Conservation (phyloP, 2,329 filamentous ascomycete genomes). For the Cordyceps farinosa region DNA sequence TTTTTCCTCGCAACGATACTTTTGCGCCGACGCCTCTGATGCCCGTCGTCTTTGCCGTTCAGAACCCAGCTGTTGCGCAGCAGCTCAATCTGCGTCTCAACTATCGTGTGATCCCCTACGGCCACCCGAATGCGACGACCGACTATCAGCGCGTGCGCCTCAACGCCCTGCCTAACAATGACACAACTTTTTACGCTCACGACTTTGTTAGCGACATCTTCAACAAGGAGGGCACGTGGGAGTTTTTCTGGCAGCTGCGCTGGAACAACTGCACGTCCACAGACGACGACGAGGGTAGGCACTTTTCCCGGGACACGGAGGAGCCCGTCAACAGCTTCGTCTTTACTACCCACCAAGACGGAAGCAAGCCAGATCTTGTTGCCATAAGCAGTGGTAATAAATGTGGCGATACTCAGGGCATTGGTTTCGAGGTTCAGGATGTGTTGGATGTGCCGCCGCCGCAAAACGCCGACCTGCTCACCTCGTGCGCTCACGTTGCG, state of each 20-base stretch:
- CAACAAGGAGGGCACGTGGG: slow-evolving; percentile 1
- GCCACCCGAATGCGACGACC: slow-evolving; percentile 2
- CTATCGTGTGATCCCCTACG: slow-evolving; percentile 6
- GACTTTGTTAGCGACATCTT: background rate
- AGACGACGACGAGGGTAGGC: background rate
- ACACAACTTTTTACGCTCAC: slow-evolving; percentile 1
- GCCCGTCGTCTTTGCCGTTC: slow-evolving; percentile 12
- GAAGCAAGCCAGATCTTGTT: background rate
- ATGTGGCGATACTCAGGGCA: background rate
- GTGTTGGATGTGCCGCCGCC: slow-evolving; percentile 2
- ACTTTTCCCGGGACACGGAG: slow-evolving; percentile 1
- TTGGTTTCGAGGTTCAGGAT: background rate
- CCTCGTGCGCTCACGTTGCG: slow-evolving; percentile 2
- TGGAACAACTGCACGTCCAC: slow-evolving; percentile 8
- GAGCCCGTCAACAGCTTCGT: slow-evolving; percentile 2
- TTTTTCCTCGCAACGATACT: slow-evolving; percentile 12
- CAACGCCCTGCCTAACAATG: background rate
- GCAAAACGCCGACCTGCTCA: background rate
- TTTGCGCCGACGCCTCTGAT: slow-evolving; percentile 4
- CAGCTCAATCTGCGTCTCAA: background rate
- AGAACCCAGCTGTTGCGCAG: slow-evolving; percentile 1
- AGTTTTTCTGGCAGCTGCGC: slow-evolving; percentile 13
- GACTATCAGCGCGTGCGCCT: background rate
- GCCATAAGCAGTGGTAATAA: background rate
- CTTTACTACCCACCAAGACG: background rate